These are phyloP conservation scores for Conidiobolus incongruus DNA, from an alignment of 371 early-diverging fungal species.

Conservation along the genomic window DNA sequence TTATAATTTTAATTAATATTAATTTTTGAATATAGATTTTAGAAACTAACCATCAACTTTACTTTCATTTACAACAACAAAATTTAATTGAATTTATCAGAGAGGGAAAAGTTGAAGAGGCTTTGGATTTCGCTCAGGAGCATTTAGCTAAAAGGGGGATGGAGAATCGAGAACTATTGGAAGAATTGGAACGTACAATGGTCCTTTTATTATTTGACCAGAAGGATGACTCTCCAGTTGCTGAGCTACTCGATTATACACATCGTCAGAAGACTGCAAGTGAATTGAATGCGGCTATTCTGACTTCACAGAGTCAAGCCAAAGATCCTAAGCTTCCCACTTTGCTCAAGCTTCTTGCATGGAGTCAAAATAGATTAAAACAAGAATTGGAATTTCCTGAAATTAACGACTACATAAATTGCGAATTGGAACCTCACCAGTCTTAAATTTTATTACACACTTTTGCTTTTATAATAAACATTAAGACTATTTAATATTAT, in stretches of 20 bases:
- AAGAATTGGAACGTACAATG: slow-evolving; percentile 89
- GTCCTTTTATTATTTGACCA: slow-evolving; percentile 63
- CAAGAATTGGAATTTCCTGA: slow-evolving; percentile 59
- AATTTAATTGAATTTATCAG: slow-evolving; percentile 84
- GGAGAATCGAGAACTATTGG: slow-evolving; percentile 80
- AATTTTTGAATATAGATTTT: slow-evolving; percentile 32
- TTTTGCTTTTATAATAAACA: too few species aligned
- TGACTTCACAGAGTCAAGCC: slow-evolving; percentile 74
- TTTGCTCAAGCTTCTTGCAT: slow-evolving; percentile 67
- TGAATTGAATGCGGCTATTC: slow-evolving; percentile 82
- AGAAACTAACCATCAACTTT: slow-evolving; percentile 83
- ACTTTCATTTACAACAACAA: slow-evolving; percentile 90
- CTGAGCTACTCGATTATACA: slow-evolving; percentile 54
- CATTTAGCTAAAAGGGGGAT: slow-evolving; percentile 91
- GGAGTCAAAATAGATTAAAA: slow-evolving; percentile 76
- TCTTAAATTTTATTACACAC: too few species aligned
- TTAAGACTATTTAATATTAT: too few species aligned
- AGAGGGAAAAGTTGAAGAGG: slow-evolving; percentile 47
- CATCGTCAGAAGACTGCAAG: slow-evolving; percentile 83
- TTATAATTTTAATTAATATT: not conserved
- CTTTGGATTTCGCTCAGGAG: slow-evolving; percentile 87
- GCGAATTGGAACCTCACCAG: slow-evolving; percentile 47
- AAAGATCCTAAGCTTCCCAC: slow-evolving; percentile 81
- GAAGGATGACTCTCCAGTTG: slow-evolving; percentile 37
- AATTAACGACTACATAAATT: slow-evolving; percentile 60